Evolutionary conservation across 352 stramenopile species (phyloP).

Genomic region (Phytophthora kernoviae): DNA sequence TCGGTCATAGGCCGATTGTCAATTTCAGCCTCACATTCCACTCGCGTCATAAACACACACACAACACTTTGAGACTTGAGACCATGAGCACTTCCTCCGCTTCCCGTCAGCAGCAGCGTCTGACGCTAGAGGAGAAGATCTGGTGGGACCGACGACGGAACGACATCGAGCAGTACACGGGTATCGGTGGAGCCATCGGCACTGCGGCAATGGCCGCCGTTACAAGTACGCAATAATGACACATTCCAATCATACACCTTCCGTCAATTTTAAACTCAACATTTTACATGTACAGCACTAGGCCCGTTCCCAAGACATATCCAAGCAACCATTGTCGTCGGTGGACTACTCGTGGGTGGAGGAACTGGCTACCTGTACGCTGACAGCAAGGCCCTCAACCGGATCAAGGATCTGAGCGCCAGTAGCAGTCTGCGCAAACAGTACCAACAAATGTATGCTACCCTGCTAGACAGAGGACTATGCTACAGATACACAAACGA

Average conservation of each 20-base stretch:
- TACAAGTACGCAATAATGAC: slow-evolving; percentile 45
- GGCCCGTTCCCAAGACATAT: slow-evolving; percentile 69
- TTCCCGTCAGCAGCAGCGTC: slow-evolving; percentile 30
- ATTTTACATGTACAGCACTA: slow-evolving; percentile 35
- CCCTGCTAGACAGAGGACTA: neutral
- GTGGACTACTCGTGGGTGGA: slow-evolving; percentile 63
- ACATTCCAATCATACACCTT: neutral
- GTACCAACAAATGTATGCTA: slow-evolving; percentile 74
- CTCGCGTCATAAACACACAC: slow-evolving; percentile 16
- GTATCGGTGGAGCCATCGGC: slow-evolving; percentile 62
- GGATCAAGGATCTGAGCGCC: slow-evolving; percentile 79
- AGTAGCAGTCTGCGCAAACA: slow-evolving; percentile 79
- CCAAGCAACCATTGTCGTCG: slow-evolving; percentile 64
- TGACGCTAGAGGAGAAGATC: slow-evolving; percentile 84
- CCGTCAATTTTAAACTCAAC: neutral
- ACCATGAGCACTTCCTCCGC: slow-evolving; percentile 2
- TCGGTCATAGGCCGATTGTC: neutral
- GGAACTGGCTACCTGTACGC: slow-evolving; percentile 69
- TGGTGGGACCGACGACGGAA: slow-evolving; percentile 77
- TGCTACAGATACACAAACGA: neutral
- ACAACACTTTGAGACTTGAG: neutral
- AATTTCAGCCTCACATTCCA: slow-evolving; percentile 17
- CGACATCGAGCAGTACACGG: slow-evolving; percentile 69
- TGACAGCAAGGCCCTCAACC: slow-evolving; percentile 70
- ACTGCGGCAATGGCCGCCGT: slow-evolving; percentile 51